phyloP scores from a whole-genome alignment of 805 yeast species.

The Ogataea thermomethanolica region DNA sequence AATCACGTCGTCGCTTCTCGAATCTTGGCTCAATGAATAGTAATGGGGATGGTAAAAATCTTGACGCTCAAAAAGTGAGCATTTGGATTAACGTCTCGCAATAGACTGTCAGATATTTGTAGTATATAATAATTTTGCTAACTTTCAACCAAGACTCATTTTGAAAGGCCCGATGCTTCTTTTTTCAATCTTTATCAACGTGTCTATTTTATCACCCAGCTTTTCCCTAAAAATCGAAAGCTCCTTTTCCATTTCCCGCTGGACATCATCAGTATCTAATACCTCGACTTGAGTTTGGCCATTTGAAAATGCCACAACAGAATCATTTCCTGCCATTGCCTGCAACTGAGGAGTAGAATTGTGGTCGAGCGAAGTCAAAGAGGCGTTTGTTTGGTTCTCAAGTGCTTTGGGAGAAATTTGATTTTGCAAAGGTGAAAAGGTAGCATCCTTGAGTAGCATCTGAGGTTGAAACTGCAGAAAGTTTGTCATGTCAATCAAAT shows the following conservation, averaged over 20 bases:
- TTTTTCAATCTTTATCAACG: constrained; percentile 7
- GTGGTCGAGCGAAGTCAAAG: constrained; percentile 13
- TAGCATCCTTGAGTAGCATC: constrained; percentile 2
- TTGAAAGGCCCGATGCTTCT: constrained; percentile 14
- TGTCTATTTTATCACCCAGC: constrained; percentile 7
- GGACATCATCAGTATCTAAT: constrained; percentile 7
- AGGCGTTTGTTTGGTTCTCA: constrained; percentile 7
- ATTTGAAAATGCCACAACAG: constrained; percentile 3
- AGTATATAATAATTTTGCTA: background rate
- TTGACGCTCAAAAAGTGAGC: constrained; percentile 33
- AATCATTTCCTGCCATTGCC: constrained; percentile 9
- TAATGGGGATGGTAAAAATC: constrained; percentile 11
- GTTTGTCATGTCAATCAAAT: constrained; percentile 29
- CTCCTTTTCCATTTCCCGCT: constrained; percentile 14
- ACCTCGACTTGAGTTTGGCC: constrained; percentile 20
- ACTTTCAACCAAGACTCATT: constrained; percentile 11
- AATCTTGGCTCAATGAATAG: constrained; percentile 3
- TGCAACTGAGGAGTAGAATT: constrained; percentile 12
- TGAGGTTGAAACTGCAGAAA: constrained; percentile 22
- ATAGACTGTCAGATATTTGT: constrained; percentile 3
- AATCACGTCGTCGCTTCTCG: constrained; percentile 13
- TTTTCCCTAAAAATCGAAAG: constrained; percentile 11
- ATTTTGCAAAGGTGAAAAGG: constrained; percentile 3
- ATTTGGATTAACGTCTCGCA: constrained; percentile 41
- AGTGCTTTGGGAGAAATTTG: background rate